A percentile compares a stretch with the other conserved stretches of the same genome.
phyloP scores from a whole-genome alignment of 345 rosid species.

The Euphorbia lathyris region DNA sequence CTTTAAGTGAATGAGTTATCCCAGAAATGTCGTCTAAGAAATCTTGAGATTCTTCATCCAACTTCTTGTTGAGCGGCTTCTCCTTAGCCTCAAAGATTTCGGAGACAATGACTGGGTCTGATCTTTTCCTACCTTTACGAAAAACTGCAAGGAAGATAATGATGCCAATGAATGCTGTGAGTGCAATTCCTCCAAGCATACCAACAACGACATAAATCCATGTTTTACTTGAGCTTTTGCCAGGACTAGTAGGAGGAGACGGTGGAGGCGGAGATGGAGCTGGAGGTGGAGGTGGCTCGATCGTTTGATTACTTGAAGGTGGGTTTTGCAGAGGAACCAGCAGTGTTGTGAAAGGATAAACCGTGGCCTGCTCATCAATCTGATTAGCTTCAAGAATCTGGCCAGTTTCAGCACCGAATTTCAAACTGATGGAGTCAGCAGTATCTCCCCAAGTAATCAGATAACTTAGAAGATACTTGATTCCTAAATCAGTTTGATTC shows the following conservation, averaged over 20 bases:
- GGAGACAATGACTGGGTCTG: constrained; percentile 20
- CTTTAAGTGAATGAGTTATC: constrained; percentile 51
- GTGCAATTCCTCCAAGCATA: constrained; percentile 42
- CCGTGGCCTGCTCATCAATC: not conserved
- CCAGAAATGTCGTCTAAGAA: constrained; percentile 41
- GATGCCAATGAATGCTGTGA: constrained; percentile 25
- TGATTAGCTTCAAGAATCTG: constrained; percentile 31
- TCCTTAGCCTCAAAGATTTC: constrained; percentile 35
- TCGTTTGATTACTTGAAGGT: constrained; percentile 32
- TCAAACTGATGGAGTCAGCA: not conserved
- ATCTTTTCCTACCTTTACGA: constrained; percentile 23
- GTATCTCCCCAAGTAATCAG: constrained; percentile 6
- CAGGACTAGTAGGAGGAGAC: constrained; percentile 19
- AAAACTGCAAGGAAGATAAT: constrained; percentile 31
- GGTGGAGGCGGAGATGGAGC: constrained; percentile 25
- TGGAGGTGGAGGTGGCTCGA: constrained; percentile 24
- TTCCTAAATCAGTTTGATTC: constrained; percentile 34
- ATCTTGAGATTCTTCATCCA: constrained; percentile 41
- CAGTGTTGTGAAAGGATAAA: constrained; percentile 33
- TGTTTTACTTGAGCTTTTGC: constrained; percentile 32
- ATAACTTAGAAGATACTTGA: constrained; percentile 33
- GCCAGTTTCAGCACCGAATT: constrained; percentile 25
- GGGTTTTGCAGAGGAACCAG: constrained; percentile 29
- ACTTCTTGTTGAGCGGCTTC: constrained; percentile 33
- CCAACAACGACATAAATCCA: constrained; percentile 60